These are phyloP conservation scores for Peronospora belbahrii DNA, from an alignment of 352 stramenopile genomes.

Conservation along the genomic window DNA sequence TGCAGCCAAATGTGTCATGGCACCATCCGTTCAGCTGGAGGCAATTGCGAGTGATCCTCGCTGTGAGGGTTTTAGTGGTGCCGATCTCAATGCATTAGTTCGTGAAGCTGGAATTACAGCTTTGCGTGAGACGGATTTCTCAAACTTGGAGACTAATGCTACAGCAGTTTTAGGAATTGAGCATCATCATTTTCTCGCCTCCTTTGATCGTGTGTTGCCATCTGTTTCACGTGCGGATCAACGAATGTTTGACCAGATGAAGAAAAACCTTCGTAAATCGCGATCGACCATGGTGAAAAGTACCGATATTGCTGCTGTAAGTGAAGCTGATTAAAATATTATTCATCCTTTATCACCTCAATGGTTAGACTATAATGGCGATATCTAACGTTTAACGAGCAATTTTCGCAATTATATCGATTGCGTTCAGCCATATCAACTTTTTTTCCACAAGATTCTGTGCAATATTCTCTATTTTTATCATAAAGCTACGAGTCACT, in stretches of 20 bases:
- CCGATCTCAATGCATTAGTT: conserved; percentile 95
- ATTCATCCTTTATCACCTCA: too few relatives aligned
- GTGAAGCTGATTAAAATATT: too few relatives aligned
- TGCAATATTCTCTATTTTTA: too few relatives aligned
- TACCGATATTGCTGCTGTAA: too few relatives aligned
- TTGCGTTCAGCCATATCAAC: too few relatives aligned
- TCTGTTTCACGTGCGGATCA: conserved; percentile 79
- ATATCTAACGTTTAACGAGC: too few relatives aligned
- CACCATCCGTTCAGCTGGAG: conserved; percentile 82
- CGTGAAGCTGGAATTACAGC: conserved; percentile 94
- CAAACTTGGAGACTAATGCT: conserved; percentile 20
- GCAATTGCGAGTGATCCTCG: conserved; percentile 83
- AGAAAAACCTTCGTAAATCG: conserved; percentile 77
- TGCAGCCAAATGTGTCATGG: conserved; percentile 59
- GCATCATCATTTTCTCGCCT: conserved; percentile 56
- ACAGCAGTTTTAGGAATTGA: conserved; percentile 48
- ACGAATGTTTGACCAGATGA: conserved; percentile 85
- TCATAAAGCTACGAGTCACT: too few relatives aligned
- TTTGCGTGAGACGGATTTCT: conserved; percentile 65
- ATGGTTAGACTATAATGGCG: too few relatives aligned
- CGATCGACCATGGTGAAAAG: conserved; percentile 28
- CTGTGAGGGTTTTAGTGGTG: conserved; percentile 94
- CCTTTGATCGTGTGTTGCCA: conserved; percentile 77
- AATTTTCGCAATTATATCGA: too few relatives aligned
- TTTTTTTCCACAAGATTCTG: too few relatives aligned